Evolutionary conservation across 352 stramenopile species (phyloP).

Genomic region (Elongisporangium anandrum): DNA sequence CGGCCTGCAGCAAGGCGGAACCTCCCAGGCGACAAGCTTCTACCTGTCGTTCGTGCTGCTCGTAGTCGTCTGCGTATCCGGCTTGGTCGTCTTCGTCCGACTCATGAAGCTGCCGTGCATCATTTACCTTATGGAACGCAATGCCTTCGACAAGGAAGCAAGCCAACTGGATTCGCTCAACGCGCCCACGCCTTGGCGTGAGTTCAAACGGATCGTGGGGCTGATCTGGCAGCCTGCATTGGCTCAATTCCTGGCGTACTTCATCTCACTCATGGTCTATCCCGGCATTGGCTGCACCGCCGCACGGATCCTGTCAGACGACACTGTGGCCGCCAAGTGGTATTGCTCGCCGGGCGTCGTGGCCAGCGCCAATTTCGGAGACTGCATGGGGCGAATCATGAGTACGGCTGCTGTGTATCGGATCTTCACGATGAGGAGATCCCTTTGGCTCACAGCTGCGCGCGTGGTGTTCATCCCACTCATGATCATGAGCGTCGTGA

Average conservation of each 20-base stretch:
- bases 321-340: slow-evolving; percentile 25
- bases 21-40: slow-evolving; percentile 29
- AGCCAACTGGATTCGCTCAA: slow-evolving; percentile 26
- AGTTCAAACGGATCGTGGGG: slow-evolving; percentile 41
- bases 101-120: slow-evolving; percentile 33
- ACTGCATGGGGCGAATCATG: slow-evolving; percentile 51
- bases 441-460: slow-evolving; percentile 28
- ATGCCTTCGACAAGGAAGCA: slow-evolving; percentile 18
- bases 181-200: slow-evolving; percentile 21
- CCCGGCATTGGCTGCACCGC: slow-evolving; percentile 53
- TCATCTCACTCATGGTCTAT: slow-evolving; percentile 48
- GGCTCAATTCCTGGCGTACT: slow-evolving; percentile 54
- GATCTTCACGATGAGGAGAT: slow-evolving; percentile 47
- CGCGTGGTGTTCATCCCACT: slow-evolving; percentile 52
- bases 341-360: slow-evolving; percentile 52
- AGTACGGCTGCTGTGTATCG: slow-evolving; percentile 45
- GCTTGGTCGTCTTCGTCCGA: slow-evolving; percentile 34
- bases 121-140: slow-evolving; percentile 51
- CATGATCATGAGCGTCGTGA: slow-evolving; percentile 44
- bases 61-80: slow-evolving; percentile 38
- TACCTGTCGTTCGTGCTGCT: slow-evolving; percentile 63
- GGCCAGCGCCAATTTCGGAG: slow-evolving; percentile 55
- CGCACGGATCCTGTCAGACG: slow-evolving; percentile 19
- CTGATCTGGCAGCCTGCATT: slow-evolving; percentile 48
- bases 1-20: slow-evolving; percentile 31